Evolutionary conservation across 768 basidiomycete species (phyloP), one percentile per base, ranked within the genome.

Genomic region (Rhodotorula kratochvilovae): DNA sequence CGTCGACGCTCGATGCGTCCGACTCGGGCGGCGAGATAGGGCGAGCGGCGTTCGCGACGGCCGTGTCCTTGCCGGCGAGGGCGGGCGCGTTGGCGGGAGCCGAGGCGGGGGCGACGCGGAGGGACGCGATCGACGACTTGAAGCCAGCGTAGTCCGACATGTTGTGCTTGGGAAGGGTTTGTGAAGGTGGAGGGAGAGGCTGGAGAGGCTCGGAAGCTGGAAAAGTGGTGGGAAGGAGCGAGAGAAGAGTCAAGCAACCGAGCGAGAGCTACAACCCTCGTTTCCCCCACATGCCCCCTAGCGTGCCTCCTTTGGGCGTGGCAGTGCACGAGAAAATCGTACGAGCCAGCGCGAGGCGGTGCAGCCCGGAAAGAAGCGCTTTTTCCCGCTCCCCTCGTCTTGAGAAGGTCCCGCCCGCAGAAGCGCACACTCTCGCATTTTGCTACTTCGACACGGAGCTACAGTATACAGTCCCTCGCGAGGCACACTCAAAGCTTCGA

Each of bases 81-180:
- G 39, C 39, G 15, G 39, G 43, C 23, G 5, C 16, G 55, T 21
- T 57, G 48, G 39, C 43, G 53, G 29, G 17, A 5, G 39, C 43
- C 5, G 53, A 2, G 21, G 69, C 69, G 45, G 60, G 60, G 13
- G 70, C 70, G 39, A 71, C 70, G 51, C 70, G 63, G 21, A 72
- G 67, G 8, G 72, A 46, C 21, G 72, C 72, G 68, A 73, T 67
- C 8, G 66, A 67, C 35, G 57, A 61, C 58, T 73, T 73, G 68
- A 73, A 73, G 25, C 58, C 58, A 23, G 27, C n/a, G 58, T 59
- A 59, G 42, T 23, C 25, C 48, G 51, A 53, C 51, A 53, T 53
- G 51, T 15, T 29, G n/a, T 13, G 51, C 51, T 53, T 29, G 7
- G n/a, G 16, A 16, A 13, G 3, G 45, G 39, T 39, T 6, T 39